A percentile compares a stretch with the other conserved stretches of the same genome.
Evolutionary conservation across 2,329 filamentous ascomycete genomes (phyloP).

Genomic region (Aspergillus candidus): DNA sequence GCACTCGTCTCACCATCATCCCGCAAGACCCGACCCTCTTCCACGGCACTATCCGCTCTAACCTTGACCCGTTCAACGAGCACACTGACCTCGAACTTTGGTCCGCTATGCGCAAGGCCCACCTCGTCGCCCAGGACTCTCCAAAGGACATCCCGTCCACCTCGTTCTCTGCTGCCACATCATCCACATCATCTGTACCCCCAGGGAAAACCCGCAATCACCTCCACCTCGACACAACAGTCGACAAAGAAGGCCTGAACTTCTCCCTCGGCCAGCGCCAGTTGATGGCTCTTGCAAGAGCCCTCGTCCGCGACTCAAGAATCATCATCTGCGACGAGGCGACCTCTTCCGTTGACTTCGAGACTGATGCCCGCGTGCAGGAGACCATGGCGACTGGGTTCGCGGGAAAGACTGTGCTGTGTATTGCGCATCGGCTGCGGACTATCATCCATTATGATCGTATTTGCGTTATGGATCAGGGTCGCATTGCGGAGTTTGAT

Average conservation of each 20-base stretch:
- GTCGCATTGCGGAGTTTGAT: conserved; percentile 80
- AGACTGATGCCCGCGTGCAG: conserved; percentile 93
- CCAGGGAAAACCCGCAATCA: conserved; percentile 25
- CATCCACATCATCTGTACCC: not conserved
- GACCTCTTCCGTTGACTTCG: conserved; percentile 87
- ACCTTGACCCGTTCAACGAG: conserved; percentile 42
- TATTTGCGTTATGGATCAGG: conserved; percentile 93
- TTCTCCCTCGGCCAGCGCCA: conserved; percentile 94
- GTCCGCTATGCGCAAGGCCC: conserved; percentile 41
- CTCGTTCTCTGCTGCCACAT: not conserved
- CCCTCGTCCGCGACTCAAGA: conserved; percentile 76
- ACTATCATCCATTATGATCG: conserved; percentile 93
- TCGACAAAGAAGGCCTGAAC: conserved; percentile 93
- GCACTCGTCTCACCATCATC: conserved; percentile 40
- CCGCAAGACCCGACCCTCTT: conserved; percentile 44
- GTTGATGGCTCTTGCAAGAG: conserved; percentile 87
- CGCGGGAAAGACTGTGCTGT: conserved; percentile 77
- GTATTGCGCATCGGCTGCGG: conserved; percentile 84
- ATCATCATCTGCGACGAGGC: conserved; percentile 98
- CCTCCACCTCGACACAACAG: conserved; percentile 62
- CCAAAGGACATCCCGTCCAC: conserved; percentile 43
- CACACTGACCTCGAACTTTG: conserved; percentile 43
- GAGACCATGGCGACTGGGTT: conserved; percentile 79
- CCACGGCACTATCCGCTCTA: conserved; percentile 39
- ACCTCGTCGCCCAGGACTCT: conserved; percentile 43